These are phyloP conservation scores for Ustilago curta DNA, from an alignment of 1,284 basidiomycete genomes.

Conservation along the genomic window DNA sequence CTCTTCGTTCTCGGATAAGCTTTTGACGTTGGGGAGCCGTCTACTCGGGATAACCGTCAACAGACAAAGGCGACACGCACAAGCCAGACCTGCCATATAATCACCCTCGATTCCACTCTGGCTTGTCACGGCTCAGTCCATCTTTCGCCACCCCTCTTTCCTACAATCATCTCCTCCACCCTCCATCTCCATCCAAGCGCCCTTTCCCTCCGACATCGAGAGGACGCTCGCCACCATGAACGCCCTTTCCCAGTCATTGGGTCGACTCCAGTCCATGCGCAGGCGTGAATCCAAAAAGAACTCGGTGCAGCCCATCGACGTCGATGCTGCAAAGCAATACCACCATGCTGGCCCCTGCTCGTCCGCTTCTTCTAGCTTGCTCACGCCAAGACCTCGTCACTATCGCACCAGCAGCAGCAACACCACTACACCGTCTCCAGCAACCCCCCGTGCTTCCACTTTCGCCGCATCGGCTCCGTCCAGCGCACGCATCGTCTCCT, in stretches of 20 bases:
- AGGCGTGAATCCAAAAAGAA: constrained; percentile 23
- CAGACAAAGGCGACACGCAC: too few species aligned
- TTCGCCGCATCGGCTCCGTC: constrained; percentile 10
- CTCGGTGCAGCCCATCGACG: constrained; percentile 41
- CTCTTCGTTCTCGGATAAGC: background rate
- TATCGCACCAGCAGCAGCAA: constrained; percentile 5
- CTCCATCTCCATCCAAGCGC: background rate
- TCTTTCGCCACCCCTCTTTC: background rate
- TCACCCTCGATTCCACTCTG: background rate
- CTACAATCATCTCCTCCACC: background rate
- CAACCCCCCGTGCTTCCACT: constrained; percentile 19
- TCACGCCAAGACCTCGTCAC: constrained; percentile 30
- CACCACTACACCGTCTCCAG: constrained; percentile 17
- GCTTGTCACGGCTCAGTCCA: background rate
- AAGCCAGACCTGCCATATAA: constrained; percentile 4
- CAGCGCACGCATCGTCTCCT: constrained; percentile 29
- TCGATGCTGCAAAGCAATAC: constrained; percentile 39
- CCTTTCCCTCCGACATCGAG: background rate
- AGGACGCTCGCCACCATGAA: constrained; percentile 12
- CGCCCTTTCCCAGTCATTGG: constrained; percentile 23
- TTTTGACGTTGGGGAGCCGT: background rate
- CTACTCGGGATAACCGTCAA: background rate
- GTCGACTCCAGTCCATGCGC: constrained; percentile 24
- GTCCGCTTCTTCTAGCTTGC: constrained; percentile 24
- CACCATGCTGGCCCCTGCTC: constrained; percentile 24